Evolutionary conservation across 1,284 basidiomycete genomes (phyloP).

Genomic region (Fistulina hepatica): DNA sequence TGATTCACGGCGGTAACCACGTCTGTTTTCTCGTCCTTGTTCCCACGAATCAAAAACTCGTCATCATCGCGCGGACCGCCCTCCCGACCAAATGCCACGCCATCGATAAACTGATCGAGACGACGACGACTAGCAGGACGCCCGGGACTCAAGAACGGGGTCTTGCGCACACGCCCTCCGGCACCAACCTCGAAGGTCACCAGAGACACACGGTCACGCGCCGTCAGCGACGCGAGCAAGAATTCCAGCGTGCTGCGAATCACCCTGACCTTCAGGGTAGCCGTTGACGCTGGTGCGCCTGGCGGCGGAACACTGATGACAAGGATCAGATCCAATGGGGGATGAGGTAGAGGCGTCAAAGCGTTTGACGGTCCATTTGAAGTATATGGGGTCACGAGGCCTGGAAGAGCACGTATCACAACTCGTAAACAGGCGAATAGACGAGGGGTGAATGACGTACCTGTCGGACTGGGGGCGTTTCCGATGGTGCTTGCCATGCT

Average conservation of each 20-base stretch:
- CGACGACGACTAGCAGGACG: constrained; percentile 57
- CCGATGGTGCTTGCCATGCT: too few species aligned
- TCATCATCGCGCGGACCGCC: constrained; percentile 38
- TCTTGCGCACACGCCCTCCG: constrained; percentile 72
- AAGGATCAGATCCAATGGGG: constrained; percentile 85
- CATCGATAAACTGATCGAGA: constrained; percentile 69
- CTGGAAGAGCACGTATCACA: too few species aligned
- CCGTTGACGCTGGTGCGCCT: constrained; percentile 61
- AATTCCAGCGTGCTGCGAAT: constrained; percentile 82
- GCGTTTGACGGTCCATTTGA: constrained; percentile 70
- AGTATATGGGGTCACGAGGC: constrained; percentile 62
- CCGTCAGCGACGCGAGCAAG: constrained; percentile 61
- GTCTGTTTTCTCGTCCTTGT: constrained; percentile 84
- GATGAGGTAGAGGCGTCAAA: constrained; percentile 70
- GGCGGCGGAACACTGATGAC: constrained; percentile 80
- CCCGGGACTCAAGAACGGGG: constrained; percentile 75
- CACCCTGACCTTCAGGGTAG: constrained; percentile 75
- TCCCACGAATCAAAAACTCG: constrained; percentile 67
- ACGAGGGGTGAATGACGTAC: too few species aligned
- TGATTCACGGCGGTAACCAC: constrained; percentile 95
- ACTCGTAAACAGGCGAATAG: too few species aligned
- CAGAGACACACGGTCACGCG: constrained; percentile 71
- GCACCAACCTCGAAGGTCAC: constrained; percentile 84
- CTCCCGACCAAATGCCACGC: constrained; percentile 27
- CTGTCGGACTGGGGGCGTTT: too few species aligned